A percentile compares a stretch with the other conserved stretches of the same genome.
These are phyloP conservation scores for Amyloporia xantha DNA, from an alignment of 768 basidiomycete species.

Conservation along the genomic window DNA sequence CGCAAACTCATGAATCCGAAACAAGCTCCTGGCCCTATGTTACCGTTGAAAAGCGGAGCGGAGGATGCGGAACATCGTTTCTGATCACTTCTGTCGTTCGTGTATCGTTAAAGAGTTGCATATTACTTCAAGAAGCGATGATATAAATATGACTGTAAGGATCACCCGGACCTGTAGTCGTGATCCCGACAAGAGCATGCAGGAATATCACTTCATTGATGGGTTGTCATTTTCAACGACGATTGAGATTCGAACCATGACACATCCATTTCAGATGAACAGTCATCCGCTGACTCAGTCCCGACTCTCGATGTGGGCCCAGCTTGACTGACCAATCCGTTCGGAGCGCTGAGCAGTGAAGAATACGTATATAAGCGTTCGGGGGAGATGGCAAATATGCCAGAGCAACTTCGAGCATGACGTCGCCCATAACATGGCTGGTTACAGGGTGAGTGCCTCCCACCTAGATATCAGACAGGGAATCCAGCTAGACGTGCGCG, in stretches of 20 bases:
- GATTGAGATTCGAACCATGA: too few relatives aligned
- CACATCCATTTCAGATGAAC: too few relatives aligned
- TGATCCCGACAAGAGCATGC: not conserved
- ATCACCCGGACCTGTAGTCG: too few relatives aligned
- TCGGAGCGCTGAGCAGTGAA: too few relatives aligned
- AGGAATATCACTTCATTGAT: too few relatives aligned
- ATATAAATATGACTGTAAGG: not conserved
- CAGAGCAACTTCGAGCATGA: constrained; percentile 4
- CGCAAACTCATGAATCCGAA: constrained; percentile 14
- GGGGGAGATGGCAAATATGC: too few relatives aligned
- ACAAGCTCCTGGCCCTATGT: constrained; percentile 3
- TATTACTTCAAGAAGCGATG: not conserved
- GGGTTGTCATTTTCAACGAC: too few relatives aligned
- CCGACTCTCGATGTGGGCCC: too few relatives aligned
- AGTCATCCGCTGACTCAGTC: constrained; percentile 5
- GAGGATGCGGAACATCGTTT: constrained; percentile 17
- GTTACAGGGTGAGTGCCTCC: constrained; percentile 15
- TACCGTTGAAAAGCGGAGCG: constrained; percentile 4
- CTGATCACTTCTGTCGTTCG: too few relatives aligned
- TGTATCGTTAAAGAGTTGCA: not conserved
- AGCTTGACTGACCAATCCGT: too few relatives aligned
- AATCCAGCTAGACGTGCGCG: not conserved
- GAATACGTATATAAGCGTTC: too few relatives aligned
- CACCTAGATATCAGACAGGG: not conserved
- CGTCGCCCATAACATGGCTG: constrained; percentile 12